These are phyloP conservation scores for Samsoniella hepiali DNA, from an alignment of 2,329 filamentous ascomycete genomes.

Conservation along the genomic window DNA sequence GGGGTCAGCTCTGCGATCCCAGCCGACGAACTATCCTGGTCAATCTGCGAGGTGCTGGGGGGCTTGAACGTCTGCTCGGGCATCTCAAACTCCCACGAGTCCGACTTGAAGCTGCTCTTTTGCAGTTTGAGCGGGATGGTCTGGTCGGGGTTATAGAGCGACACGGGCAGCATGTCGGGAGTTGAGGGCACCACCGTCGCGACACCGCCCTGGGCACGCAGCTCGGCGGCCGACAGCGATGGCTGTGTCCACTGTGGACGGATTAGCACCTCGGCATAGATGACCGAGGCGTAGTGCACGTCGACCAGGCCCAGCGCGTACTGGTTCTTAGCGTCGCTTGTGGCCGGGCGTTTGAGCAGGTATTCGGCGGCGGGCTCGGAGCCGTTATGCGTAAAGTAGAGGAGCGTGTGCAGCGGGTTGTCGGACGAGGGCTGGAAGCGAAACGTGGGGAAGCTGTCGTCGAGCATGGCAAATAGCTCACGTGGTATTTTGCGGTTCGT, in stretches of 20 bases:
- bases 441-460: constrained; percentile 86
- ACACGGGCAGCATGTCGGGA: constrained; percentile 75
- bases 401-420: constrained; percentile 53
- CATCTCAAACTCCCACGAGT: constrained; percentile 89
- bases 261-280: constrained; percentile 84
- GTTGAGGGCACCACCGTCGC: constrained; percentile 64
- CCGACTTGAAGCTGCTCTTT: constrained; percentile 69
- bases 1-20: constrained; percentile 54
- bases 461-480: constrained; percentile 61
- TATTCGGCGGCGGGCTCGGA: constrained; percentile 78
- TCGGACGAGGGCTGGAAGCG: constrained; percentile 51
- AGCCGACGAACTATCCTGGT: constrained; percentile 58
- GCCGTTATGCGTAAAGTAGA: constrained; percentile 67
- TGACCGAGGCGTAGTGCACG: constrained; percentile 71
- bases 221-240: constrained; percentile 74
- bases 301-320: constrained; percentile 87
- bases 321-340: constrained; percentile 69
- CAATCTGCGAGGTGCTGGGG: constrained; percentile 75
- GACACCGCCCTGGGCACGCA: constrained; percentile 66
- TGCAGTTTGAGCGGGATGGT: constrained; percentile 68
- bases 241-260: constrained; percentile 84
- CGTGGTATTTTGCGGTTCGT: neutral
- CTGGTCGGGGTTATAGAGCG: constrained; percentile 93
- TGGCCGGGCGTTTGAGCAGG: constrained; percentile 69
- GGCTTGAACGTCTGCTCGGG: constrained; percentile 79